A percentile compares a stretch with the other conserved stretches of the same genome.
These are phyloP conservation scores for Ogataea chonburiensis DNA, from an alignment of 805 yeast species.

Conservation along the genomic window DNA sequence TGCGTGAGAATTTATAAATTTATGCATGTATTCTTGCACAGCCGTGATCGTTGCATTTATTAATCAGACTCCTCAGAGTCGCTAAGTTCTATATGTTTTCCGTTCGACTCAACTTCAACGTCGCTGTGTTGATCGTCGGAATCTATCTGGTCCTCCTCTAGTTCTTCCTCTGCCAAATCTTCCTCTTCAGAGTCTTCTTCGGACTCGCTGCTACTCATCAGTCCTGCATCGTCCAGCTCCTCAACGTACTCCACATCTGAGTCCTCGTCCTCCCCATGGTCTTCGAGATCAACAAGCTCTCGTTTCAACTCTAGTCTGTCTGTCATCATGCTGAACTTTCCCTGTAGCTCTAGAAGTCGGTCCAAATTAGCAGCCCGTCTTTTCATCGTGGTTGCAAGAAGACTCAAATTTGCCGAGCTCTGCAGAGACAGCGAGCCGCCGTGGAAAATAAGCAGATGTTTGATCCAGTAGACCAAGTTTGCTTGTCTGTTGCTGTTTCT, in stretches of 20 bases:
- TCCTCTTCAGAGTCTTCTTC: constrained; percentile 26
- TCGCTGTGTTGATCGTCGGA: constrained; percentile 42
- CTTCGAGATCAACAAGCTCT: constrained; percentile 36
- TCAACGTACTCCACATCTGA: constrained; percentile 56
- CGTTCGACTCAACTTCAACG: constrained; percentile 36
- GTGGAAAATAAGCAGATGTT: constrained; percentile 54
- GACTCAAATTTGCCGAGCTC: constrained; percentile 45
- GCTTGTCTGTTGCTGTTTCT: constrained; percentile 51
- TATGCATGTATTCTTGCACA: constrained; percentile 7
- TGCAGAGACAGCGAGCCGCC: constrained; percentile 47
- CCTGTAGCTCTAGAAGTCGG: constrained; percentile 50
- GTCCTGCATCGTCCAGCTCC: constrained; percentile 56
- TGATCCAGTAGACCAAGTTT: constrained; percentile 52
- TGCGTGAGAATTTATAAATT: constrained; percentile 22
- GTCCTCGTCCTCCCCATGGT: constrained; percentile 30
- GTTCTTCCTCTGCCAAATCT: constrained; percentile 27
- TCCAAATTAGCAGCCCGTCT: constrained; percentile 50
- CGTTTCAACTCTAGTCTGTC: constrained; percentile 42
- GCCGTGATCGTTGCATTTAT: constrained; percentile 5
- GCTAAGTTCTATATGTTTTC: constrained; percentile 10
- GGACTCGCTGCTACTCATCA: constrained; percentile 25
- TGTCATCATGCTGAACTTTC: constrained; percentile 46
- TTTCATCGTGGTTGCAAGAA: constrained; percentile 46
- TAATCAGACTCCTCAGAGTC: constrained; percentile 24
- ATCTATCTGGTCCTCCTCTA: constrained; percentile 17